Percentiles rank a stretch among this genome's conserved stretches.
These are phyloP conservation scores for Botrytis sinoallii DNA, from an alignment of 2,329 filamentous ascomycete genomes.

Conservation along the genomic window DNA sequence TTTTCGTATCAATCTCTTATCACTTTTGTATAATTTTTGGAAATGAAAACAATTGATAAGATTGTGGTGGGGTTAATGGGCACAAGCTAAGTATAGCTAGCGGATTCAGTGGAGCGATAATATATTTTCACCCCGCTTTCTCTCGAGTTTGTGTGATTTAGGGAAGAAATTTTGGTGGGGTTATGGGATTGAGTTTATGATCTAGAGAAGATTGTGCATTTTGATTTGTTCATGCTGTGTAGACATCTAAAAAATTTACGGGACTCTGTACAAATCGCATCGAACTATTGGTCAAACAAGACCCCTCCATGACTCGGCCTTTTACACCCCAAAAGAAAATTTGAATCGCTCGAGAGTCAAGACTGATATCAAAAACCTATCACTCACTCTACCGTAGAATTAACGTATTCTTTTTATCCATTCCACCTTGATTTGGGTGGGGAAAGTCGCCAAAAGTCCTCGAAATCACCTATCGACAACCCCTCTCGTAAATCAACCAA, in stretches of 20 bases:
- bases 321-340: not conserved
- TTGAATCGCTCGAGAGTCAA: not conserved
- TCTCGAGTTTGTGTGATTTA: not conserved
- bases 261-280: too few relatives aligned
- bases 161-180: not conserved
- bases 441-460: not conserved
- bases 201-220: not conserved
- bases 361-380: not conserved
- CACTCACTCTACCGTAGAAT: too few relatives aligned
- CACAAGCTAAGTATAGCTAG: constrained; percentile 2
- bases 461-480: not conserved
- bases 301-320: not conserved
- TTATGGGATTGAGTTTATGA: not conserved
- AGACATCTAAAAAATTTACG: not conserved
- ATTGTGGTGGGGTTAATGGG: not conserved
- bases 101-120: not conserved
- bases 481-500: not conserved
- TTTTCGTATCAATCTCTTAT: too few relatives aligned
- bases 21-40: not conserved
- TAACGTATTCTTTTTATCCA: not conserved
- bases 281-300: not conserved
- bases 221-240: not conserved
- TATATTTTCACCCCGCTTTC: not conserved
- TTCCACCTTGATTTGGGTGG: not conserved
- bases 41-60: not conserved